Evolutionary conservation across 2,329 filamentous ascomycete species (phyloP).

Genomic region (Dactylellina leptospora): DNA sequence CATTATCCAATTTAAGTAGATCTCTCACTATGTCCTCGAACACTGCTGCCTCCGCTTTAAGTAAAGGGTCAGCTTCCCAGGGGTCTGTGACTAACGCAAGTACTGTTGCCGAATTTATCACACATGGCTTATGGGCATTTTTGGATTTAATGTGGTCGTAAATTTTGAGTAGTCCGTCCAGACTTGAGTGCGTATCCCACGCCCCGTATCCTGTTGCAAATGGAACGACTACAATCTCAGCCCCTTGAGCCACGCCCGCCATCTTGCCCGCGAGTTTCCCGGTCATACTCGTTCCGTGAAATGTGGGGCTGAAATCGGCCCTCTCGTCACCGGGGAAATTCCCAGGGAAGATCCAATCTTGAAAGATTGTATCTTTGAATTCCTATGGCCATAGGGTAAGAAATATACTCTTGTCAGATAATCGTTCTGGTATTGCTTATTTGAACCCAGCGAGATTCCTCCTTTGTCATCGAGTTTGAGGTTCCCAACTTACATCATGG

Average conservation of each 20-base stretch:
- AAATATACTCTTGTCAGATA: too few species aligned
- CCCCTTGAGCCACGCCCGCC: slow-evolving; percentile 8
- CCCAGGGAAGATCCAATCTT: slow-evolving; percentile 5
- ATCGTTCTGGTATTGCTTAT: too few species aligned
- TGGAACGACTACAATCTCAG: slow-evolving; percentile 9
- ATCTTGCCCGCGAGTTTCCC: background rate
- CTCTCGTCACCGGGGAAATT: slow-evolving; percentile 3
- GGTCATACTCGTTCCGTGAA: slow-evolving; percentile 1
- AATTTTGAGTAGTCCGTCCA: background rate
- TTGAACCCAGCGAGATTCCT: background rate
- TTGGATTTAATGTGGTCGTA: slow-evolving; percentile 16
- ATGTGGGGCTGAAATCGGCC: background rate
- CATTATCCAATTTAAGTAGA: slow-evolving; percentile 1
- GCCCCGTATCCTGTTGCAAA: background rate
- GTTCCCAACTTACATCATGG: slow-evolving; percentile 10
- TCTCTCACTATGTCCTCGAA: background rate
- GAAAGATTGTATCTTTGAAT: background rate
- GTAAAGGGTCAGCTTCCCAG: background rate
- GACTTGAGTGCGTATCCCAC: too few species aligned
- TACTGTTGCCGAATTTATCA: background rate
- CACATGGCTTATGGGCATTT: slow-evolving; percentile 3
- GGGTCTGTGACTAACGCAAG: background rate
- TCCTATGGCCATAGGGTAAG: too few species aligned
- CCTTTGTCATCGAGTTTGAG: too few species aligned
- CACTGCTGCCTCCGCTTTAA: background rate